A percentile compares a stretch with the other conserved stretches of the same genome.
Evolutionary conservation across 345 rosid genomes (phyloP).

Genomic region (Citrus australasica): DNA sequence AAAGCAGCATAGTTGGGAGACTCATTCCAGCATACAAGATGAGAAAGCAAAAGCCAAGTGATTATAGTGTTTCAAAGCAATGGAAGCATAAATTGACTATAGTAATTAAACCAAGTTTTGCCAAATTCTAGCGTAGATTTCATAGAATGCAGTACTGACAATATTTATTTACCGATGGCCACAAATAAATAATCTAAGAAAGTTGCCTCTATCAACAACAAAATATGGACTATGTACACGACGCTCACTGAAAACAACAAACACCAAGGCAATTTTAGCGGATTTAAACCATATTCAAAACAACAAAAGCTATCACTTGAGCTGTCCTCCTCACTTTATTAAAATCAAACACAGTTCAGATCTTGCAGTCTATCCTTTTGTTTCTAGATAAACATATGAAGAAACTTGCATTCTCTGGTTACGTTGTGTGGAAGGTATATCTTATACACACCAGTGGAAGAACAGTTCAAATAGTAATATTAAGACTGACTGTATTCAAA

Average conservation of each 20-base stretch:
- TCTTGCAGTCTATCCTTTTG: not conserved
- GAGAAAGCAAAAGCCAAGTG: not conserved
- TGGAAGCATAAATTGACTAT: not conserved
- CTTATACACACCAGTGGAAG: not conserved
- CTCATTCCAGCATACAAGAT: constrained; percentile 3
- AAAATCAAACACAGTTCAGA: not conserved
- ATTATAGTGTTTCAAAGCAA: not conserved
- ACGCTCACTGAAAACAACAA: not conserved
- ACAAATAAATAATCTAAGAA: not conserved
- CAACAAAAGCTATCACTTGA: not conserved
- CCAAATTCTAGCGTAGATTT: not conserved
- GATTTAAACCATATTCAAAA: not conserved
- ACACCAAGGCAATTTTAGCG: not conserved
- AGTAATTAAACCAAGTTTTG: no score
- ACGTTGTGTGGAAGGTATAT: not conserved
- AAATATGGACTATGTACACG: not conserved
- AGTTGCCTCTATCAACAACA: not conserved
- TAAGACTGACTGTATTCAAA: no score
- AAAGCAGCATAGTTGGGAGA: not conserved
- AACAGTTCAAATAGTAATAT: not conserved
- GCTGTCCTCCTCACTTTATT: not conserved
- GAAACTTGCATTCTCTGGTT: not conserved
- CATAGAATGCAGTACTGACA: not conserved
- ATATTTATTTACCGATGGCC: not conserved
- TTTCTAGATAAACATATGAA: not conserved